Conservation (phyloP, 495 filamentous ascomycete species). For the Acidiella bohemica region DNA sequence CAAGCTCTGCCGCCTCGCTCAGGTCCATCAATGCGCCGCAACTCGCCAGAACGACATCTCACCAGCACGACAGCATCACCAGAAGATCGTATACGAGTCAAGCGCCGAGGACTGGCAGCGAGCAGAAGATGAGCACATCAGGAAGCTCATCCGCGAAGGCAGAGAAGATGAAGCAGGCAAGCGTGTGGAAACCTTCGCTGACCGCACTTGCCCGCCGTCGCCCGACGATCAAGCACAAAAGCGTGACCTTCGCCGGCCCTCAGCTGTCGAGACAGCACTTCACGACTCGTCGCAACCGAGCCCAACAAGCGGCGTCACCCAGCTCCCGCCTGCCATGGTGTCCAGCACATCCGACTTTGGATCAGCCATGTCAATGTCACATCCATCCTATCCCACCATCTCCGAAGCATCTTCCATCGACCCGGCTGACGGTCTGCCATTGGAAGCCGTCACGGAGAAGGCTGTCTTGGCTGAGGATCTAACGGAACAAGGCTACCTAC, state of each 20-base stretch:
- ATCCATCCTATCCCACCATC: constrained; percentile 33
- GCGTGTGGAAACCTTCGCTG: constrained; percentile 11
- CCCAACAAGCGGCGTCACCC: constrained; percentile 15
- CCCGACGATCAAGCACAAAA: constrained; percentile 30
- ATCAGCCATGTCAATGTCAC: constrained; percentile 30
- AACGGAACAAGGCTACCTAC: constrained; percentile 12
- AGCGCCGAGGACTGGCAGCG: constrained; percentile 25
- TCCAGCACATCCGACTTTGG: constrained; percentile 33
- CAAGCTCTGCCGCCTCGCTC: constrained; percentile 11
- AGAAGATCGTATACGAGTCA: constrained; percentile 9
- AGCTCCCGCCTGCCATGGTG: constrained; percentile 18
- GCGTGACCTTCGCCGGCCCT: no score
- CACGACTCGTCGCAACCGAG: no score
- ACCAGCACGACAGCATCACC: neutral
- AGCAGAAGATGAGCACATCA: constrained; percentile 25
- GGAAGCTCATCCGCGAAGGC: constrained; percentile 13
- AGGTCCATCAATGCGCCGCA: constrained; percentile 4
- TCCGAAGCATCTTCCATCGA: constrained; percentile 30
- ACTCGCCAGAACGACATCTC: neutral
- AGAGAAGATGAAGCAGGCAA: constrained; percentile 10
- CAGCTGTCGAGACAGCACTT: no score
- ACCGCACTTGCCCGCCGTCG: constrained; percentile 27
- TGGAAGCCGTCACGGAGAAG: constrained; percentile 4
- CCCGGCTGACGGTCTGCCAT: constrained; percentile 19
- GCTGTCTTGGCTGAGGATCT: neutral